A percentile compares a stretch with the other conserved stretches of the same genome.
These are phyloP conservation scores for Vicia faba DNA, from an alignment of 306 rosid genomes.

Conservation along the genomic window DNA sequence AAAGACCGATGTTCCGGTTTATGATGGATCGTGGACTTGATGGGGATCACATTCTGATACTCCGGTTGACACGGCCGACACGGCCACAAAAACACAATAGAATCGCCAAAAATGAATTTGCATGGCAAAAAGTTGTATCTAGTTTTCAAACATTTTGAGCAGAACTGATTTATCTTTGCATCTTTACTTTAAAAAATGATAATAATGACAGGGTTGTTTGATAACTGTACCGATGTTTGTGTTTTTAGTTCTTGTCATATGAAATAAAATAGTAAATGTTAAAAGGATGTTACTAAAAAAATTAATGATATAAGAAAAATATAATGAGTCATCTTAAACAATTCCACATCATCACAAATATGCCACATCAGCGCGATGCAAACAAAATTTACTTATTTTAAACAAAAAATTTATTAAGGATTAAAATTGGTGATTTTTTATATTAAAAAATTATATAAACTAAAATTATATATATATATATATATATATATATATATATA, in stretches of 20 bases:
- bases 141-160: slow-evolving; percentile 13
- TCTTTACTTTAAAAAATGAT: not conserved
- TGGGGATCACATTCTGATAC: slow-evolving; percentile 89
- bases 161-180: slow-evolving; percentile 15
- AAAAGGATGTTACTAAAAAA: not conserved
- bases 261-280: not conserved
- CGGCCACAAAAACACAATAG: slow-evolving; percentile 22
- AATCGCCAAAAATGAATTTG: slow-evolving; percentile 16
- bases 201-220: slow-evolving; percentile 12
- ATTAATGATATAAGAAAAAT: too few species aligned
- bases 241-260: too few species aligned
- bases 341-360: not conserved
- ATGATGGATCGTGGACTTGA: slow-evolving; percentile 98
- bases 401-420: too few species aligned
- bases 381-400: too few species aligned
- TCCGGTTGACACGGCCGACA: slow-evolving; percentile 61
- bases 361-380: too few species aligned
- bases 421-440: too few species aligned
- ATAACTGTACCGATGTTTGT: not conserved
- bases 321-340: not conserved
- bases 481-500: too few species aligned
- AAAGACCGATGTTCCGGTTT: slow-evolving; percentile 70
- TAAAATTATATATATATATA: too few species aligned
- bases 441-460: too few species aligned
- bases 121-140: slow-evolving; percentile 26